Conservation (phyloP, 192 early-diverging fungal species). For the Chytriomyces sp. region DNA sequence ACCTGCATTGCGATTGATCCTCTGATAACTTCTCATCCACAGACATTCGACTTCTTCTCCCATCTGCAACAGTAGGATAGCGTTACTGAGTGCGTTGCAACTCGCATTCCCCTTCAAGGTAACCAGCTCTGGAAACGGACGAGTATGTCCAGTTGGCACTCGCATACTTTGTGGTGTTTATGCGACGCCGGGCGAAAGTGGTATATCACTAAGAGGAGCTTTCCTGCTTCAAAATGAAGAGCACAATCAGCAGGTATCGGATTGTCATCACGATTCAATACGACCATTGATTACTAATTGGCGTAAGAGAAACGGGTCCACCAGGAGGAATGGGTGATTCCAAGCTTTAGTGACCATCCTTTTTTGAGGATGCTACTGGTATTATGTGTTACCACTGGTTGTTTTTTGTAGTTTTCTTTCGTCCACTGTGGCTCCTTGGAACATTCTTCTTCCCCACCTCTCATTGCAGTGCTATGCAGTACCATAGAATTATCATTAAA, state of each 20-base stretch:
- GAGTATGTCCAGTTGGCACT: background rate
- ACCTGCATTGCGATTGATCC: too few relatives aligned
- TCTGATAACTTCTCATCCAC: too few relatives aligned
- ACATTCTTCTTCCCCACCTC: too few relatives aligned
- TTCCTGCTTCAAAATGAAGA: conserved; percentile 92
- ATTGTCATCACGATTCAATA: conserved; percentile 67
- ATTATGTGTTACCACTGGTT: too few relatives aligned
- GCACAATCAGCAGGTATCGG: conserved; percentile 94
- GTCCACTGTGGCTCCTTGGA: too few relatives aligned
- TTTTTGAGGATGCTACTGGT: conserved; percentile 93
- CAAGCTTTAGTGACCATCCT: conserved; percentile 90
- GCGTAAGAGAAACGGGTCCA: conserved; percentile 31
- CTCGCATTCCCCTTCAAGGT: background rate
- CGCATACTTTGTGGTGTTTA: conserved; percentile 80
- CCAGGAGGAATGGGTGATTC: conserved; percentile 83
- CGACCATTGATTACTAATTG: background rate
- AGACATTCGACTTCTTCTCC: too few relatives aligned
- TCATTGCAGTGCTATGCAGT: too few relatives aligned
- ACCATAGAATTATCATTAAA: too few relatives aligned
- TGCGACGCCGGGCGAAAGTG: conserved; percentile 77
- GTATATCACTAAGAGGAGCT: conserved; percentile 84
- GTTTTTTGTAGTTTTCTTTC: too few relatives aligned
- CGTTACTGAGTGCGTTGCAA: too few relatives aligned
- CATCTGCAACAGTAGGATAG: too few relatives aligned
- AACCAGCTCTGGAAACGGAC: background rate